Base-by-base conservation (phyloP, 2,329 filamentous ascomycete genomes). In the Fusarium sp. region DNA sequence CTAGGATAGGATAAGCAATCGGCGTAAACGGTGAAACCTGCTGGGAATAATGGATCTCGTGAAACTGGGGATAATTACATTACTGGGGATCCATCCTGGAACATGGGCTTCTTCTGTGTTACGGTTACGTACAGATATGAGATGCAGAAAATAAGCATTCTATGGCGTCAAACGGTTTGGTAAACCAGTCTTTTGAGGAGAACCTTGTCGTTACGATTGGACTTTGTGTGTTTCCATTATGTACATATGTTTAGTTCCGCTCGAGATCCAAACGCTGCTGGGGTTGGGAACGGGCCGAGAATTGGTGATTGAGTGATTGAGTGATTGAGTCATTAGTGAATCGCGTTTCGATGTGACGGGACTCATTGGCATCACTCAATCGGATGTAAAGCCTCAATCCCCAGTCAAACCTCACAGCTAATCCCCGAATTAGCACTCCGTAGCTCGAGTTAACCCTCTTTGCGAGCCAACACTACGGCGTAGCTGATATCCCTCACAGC, bases 141-240 rank as follows among this genome's bases (percentile, higher is more conserved):
- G 43, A 52, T 37, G 37, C 14, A 30, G 11, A 22, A 66, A 68
- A 68, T 66, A 68, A 68, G 65, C 65, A 68, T 68, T 46, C 27
- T 20, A 19, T 44, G 40, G 63, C n/a, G 35, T 56, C 49, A 48
- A 60, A 35, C 63, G 25, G 58, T 22, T 41, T n/a, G 17, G 35
- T 37, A 37, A 37, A 19, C 35, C 35, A 37, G 35, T 19, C 19
- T 35, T 35, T 52, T 64, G 59, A 68, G 51, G 65, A 69, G 66
- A 69, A 68, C 65, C 66, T 59, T 27, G 62, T 48, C 33, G 39
- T 14, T 55, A 32, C 54, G 25, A 58, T 46, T 46, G 52, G 52
- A 4, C 27, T 43, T 41, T 44, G 6, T 7, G 4, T 48, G 52
- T 57, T 69, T 69, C 25, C 27, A 68, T 69, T 58, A 62, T 55